A percentile compares a stretch with the other conserved stretches of the same genome.
These are phyloP conservation scores for Carex kokanica DNA, from an alignment of 176 grass and related monocot genomes.

Conservation along the genomic window DNA sequence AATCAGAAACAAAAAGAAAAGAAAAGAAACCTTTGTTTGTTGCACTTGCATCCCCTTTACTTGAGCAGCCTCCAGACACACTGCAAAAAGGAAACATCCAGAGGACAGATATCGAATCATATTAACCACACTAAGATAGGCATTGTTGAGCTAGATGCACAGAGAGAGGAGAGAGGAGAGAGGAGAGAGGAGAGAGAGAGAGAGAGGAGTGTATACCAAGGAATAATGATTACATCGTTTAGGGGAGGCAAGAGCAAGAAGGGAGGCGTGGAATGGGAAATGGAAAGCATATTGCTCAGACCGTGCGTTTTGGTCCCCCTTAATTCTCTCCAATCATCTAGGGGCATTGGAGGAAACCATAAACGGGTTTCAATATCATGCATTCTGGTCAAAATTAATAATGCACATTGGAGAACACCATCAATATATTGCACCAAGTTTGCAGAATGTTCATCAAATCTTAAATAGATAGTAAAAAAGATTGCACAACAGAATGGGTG, in stretches of 20 bases:
- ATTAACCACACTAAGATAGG: neutral
- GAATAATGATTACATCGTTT: conserved; percentile 91
- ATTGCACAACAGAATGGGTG: too few relatives aligned
- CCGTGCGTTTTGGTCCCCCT: conserved; percentile 69
- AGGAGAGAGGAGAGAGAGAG: conserved; percentile 3
- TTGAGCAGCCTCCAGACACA: conserved; percentile 31
- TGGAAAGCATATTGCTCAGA: conserved; percentile 43
- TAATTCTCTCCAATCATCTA: conserved; percentile 2
- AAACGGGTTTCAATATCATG: neutral
- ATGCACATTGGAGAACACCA: neutral
- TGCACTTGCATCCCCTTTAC: conserved; percentile 8
- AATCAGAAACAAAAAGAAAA: conserved; percentile 22
- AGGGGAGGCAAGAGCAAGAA: conserved; percentile 44
- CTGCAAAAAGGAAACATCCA: conserved; percentile 26
- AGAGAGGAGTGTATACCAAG: conserved; percentile 92
- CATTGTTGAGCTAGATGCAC: neutral
- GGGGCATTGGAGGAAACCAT: neutral
- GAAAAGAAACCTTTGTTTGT: conserved; percentile 15
- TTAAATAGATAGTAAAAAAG: too few relatives aligned
- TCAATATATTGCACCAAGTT: too few relatives aligned
- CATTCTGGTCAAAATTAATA: neutral
- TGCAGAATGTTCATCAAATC: neutral
- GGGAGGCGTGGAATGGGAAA: conserved; percentile 79
- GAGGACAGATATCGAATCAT: conserved; percentile 27
- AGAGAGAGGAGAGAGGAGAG: conserved; percentile 5